phyloP scores from a whole-genome alignment of 306 rosid genomes.

The Nissolia schottii region DNA sequence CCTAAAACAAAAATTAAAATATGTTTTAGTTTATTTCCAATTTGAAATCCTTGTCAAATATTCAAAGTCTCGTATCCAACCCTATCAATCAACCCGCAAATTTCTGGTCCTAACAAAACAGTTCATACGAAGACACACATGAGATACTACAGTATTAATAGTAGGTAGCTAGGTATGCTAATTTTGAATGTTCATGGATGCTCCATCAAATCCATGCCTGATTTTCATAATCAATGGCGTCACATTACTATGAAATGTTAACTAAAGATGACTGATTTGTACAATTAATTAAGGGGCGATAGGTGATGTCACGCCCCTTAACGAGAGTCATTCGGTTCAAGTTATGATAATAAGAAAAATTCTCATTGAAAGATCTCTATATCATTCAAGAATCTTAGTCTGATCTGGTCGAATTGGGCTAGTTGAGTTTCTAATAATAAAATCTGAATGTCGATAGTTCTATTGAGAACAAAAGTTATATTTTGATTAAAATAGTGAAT shows the following conservation, averaged over 20 bases:
- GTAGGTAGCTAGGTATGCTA: not conserved
- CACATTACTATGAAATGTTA: not conserved
- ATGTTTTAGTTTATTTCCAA: not conserved
- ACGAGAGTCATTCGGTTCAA: too few species aligned
- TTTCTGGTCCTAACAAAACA: constrained; percentile 6
- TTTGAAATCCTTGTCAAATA: not conserved
- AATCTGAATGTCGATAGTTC: too few species aligned
- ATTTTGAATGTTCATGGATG: not conserved
- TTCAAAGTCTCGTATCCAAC: not conserved
- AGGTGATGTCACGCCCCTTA: too few species aligned
- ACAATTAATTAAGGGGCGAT: too few species aligned
- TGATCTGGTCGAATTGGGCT: too few species aligned
- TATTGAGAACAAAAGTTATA: too few species aligned
- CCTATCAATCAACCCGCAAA: not conserved
- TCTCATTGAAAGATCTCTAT: too few species aligned
- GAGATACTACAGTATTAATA: too few species aligned
- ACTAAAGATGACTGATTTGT: not conserved
- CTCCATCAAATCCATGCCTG: not conserved
- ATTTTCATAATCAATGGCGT: not conserved
- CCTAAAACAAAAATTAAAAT: not conserved
- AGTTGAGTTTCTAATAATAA: too few species aligned
- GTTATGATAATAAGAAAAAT: too few species aligned
- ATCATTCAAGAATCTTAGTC: too few species aligned
- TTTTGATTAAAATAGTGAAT: too few species aligned
- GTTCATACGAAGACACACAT: not conserved